Evolutionary conservation across 176 grass and related monocot species (phyloP).

Genomic region (Puya raimondii): DNA sequence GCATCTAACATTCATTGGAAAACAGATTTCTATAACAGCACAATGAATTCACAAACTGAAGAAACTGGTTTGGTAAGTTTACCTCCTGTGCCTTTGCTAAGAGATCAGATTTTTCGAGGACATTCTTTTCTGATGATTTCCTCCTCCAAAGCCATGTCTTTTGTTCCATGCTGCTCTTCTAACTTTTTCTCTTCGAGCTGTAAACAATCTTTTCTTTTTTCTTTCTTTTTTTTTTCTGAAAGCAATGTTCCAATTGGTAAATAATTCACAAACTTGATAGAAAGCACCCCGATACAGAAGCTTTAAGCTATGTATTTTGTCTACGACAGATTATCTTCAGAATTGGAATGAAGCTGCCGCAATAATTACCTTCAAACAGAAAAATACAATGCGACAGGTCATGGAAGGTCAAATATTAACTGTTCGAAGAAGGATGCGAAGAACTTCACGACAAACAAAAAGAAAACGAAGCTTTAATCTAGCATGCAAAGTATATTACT

Average conservation of each 20-base stretch:
- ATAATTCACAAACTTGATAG: too few species aligned
- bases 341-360: too few species aligned
- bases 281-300: too few species aligned
- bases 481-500: too few species aligned
- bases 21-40: background rate
- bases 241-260: background rate
- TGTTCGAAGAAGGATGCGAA: too few species aligned
- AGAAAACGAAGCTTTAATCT: too few species aligned
- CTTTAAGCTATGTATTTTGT: too few species aligned
- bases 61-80: background rate
- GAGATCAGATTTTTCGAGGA: conserved; percentile 23
- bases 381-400: too few species aligned
- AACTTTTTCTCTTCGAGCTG: conserved; percentile 4
- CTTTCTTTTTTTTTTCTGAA: conserved; percentile 14
- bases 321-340: too few species aligned
- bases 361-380: too few species aligned
- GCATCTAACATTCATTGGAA: background rate
- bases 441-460: too few species aligned
- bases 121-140: conserved; percentile 47
- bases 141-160: conserved; percentile 96
- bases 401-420: too few species aligned
- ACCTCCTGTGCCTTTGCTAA: conserved; percentile 30
- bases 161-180: conserved; percentile 49
- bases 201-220: background rate
- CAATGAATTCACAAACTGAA: background rate